Conservation (phyloP, 1,284 basidiomycete species). For the Leccinum brunneo-olivaceum region DNA sequence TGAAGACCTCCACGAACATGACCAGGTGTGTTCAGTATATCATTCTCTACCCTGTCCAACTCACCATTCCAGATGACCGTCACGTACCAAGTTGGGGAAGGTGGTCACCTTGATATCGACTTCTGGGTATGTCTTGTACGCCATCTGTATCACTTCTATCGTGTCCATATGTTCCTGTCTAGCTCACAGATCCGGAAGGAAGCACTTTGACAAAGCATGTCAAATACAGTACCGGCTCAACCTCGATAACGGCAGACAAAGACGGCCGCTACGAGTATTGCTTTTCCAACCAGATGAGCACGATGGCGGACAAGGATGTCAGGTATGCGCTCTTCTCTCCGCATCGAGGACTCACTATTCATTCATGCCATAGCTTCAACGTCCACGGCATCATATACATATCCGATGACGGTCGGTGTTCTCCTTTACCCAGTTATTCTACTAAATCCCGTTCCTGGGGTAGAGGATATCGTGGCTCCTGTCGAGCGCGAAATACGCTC, state of each 20-base stretch:
- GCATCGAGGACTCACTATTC: neutral
- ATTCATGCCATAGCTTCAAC: conserved; percentile 71
- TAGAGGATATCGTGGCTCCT: conserved; percentile 76
- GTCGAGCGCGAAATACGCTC: conserved; percentile 94
- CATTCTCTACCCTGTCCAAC: conserved; percentile 5
- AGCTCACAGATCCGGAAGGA: conserved; percentile 77
- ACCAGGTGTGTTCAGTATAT: conserved; percentile 58
- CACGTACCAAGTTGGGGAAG: conserved; percentile 96
- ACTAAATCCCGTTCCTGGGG: conserved; percentile 12
- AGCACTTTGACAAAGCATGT: conserved; percentile 71
- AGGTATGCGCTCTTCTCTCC: conserved; percentile 48
- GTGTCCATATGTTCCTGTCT: conserved; percentile 5
- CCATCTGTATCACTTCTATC: neutral
- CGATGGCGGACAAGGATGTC: conserved; percentile 90
- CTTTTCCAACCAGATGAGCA: conserved; percentile 97
- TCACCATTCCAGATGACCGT: conserved; percentile 81
- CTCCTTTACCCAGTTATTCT: conserved; percentile 7
- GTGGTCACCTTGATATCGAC: conserved; percentile 95
- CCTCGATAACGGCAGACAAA: conserved; percentile 79
- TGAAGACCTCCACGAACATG: conserved; percentile 91
- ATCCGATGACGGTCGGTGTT: conserved; percentile 67
- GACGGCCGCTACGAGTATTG: conserved; percentile 94
- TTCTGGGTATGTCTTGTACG: conserved; percentile 65
- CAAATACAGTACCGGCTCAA: conserved; percentile 85
- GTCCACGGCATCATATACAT: conserved; percentile 97